Evolutionary conservation across 2,329 filamentous ascomycete species (phyloP).

Genomic region (Allantophomopsis lycopodina): DNA sequence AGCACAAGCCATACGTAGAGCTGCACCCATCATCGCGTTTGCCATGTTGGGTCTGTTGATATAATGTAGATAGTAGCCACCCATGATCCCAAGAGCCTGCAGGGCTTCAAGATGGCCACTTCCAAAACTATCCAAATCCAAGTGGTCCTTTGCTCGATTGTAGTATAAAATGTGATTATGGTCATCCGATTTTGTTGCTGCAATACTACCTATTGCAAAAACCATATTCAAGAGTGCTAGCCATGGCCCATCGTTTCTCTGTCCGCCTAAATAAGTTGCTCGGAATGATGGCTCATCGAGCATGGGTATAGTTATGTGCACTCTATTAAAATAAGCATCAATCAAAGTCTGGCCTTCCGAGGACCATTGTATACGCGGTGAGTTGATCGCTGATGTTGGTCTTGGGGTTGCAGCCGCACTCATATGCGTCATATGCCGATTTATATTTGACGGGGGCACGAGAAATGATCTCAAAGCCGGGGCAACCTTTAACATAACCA

Average conservation of each 20-base stretch:
- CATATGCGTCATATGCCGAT: slow-evolving; percentile 8
- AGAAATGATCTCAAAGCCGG: slow-evolving; percentile 33
- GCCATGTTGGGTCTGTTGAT: slow-evolving; percentile 67
- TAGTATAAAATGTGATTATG: slow-evolving; percentile 59
- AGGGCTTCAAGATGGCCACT: slow-evolving; percentile 61
- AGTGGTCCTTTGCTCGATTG: slow-evolving; percentile 49
- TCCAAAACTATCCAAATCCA: slow-evolving; percentile 53
- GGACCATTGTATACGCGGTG: slow-evolving; percentile 34
- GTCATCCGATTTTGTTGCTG: slow-evolving; percentile 44
- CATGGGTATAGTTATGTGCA: slow-evolving; percentile 61
- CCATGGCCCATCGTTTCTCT: slow-evolving; percentile 55
- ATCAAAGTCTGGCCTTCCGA: slow-evolving; percentile 56
- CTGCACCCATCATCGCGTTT: slow-evolving; percentile 57
- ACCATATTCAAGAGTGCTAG: slow-evolving; percentile 63
- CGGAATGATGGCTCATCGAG: slow-evolving; percentile 60
- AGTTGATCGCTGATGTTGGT: slow-evolving; percentile 21
- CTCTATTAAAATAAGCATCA: slow-evolving; percentile 62
- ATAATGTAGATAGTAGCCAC: slow-evolving; percentile 67
- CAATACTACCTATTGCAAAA: slow-evolving; percentile 62
- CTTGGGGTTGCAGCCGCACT: slow-evolving; percentile 15
- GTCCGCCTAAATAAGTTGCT: slow-evolving; percentile 46
- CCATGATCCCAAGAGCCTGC: slow-evolving; percentile 57
- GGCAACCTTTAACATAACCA: slow-evolving; percentile 47
- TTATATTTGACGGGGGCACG: slow-evolving; percentile 13
- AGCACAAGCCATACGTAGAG: slow-evolving; percentile 61